Conservation (phyloP, 345 rosid species). For the Leavenworthia alabamica region DNA sequence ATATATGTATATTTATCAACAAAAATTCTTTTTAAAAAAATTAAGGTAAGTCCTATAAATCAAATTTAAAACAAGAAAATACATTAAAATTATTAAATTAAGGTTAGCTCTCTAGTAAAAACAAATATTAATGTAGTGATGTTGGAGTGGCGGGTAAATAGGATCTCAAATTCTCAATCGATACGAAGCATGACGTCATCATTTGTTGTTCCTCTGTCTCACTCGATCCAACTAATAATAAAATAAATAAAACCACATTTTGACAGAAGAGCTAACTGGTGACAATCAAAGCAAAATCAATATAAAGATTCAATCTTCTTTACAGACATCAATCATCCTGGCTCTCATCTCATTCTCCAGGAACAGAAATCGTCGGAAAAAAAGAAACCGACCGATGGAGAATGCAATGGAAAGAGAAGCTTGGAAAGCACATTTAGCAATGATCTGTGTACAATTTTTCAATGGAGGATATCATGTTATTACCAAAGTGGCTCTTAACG, state of each 20-base stretch:
- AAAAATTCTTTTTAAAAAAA: too few species aligned
- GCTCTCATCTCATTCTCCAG: constrained; percentile 21
- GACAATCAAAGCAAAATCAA: constrained; percentile 18
- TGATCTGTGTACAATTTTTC: constrained; percentile 77
- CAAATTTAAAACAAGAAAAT: too few species aligned
- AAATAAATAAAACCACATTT: background rate
- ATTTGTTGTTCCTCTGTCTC: constrained; percentile 23
- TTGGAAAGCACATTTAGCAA: constrained; percentile 67
- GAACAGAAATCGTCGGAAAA: constrained; percentile 21
- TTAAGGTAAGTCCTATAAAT: too few species aligned
- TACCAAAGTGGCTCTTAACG: constrained; percentile 91
- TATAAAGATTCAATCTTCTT: too few species aligned
- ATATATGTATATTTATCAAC: too few species aligned
- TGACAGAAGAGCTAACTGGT: constrained; percentile 2
- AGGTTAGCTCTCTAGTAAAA: too few species aligned
- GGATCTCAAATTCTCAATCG: too few species aligned
- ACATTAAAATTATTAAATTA: too few species aligned
- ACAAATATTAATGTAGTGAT: too few species aligned
- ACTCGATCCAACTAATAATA: background rate
- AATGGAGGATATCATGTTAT: constrained; percentile 93
- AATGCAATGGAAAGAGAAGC: constrained; percentile 37
- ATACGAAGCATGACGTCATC: constrained; percentile 22
- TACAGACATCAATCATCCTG: too few species aligned
- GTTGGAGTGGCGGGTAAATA: constrained; percentile 26
- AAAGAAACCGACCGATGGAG: constrained; percentile 14